Conservation (phyloP, 1,139 yeast genomes). For the Hanseniaspora gamundiae region DNA sequence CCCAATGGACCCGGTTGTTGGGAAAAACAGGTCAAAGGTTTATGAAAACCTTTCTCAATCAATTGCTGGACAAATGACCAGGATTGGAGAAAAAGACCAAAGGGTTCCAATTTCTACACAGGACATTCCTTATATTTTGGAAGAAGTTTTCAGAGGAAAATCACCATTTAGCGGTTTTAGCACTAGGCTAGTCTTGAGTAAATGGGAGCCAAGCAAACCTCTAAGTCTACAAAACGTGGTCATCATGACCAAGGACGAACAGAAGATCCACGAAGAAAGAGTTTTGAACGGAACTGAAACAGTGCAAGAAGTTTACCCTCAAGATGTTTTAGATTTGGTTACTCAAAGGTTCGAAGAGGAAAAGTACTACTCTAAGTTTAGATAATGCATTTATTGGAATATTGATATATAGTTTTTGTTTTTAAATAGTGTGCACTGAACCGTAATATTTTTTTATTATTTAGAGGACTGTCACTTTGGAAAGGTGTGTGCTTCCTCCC, state of each 20-base stretch:
- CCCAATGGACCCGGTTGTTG: conserved; percentile 79
- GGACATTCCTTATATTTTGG: conserved; percentile 78
- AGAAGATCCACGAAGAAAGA: conserved; percentile 59
- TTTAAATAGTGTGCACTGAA: neutral
- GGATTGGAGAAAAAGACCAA: conserved; percentile 59
- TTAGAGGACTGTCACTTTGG: no score
- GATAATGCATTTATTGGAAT: conserved; percentile 19
- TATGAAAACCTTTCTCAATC: conserved; percentile 77
- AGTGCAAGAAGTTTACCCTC: conserved; percentile 51
- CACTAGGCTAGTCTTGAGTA: conserved; percentile 62
- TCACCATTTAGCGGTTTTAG: conserved; percentile 81
- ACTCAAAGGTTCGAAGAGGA: conserved; percentile 63
- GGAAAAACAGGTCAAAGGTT: conserved; percentile 74
- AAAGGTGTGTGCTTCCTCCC: neutral
- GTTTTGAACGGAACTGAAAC: conserved; percentile 55
- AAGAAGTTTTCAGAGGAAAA: conserved; percentile 86
- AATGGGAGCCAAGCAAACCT: conserved; percentile 63
- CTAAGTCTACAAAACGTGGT: conserved; percentile 62
- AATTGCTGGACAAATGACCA: conserved; percentile 74
- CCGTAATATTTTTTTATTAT: neutral
- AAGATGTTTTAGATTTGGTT: conserved; percentile 47
- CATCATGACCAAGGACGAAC: conserved; percentile 82
- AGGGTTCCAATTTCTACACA: conserved; percentile 57
- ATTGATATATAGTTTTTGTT: no score
- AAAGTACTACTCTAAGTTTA: conserved; percentile 49